A percentile compares a stretch with the other conserved stretches of the same genome.
These are phyloP conservation scores for Fusarium anguioides DNA, from an alignment of 2,329 filamentous ascomycete species.

Conservation along the genomic window DNA sequence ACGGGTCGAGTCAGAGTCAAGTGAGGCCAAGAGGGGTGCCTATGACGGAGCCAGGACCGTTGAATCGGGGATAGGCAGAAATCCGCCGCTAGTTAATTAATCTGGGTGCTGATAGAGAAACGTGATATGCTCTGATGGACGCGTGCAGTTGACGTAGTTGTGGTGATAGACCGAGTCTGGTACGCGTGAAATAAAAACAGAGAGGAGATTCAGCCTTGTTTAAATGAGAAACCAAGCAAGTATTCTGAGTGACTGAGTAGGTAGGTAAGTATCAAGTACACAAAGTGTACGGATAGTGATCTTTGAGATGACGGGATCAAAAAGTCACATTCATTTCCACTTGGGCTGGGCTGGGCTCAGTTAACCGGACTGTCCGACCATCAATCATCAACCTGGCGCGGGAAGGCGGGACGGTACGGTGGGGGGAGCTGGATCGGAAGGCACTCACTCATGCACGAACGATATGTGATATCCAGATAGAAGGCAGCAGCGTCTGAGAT, in stretches of 20 bases:
- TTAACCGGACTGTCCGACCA: slow-evolving; percentile 21
- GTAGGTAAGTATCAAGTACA: no score
- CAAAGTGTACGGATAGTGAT: no score
- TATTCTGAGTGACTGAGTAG: neutral
- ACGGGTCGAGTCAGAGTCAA: slow-evolving; percentile 35
- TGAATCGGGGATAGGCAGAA: slow-evolving; percentile 32
- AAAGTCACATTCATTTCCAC: slow-evolving; percentile 13
- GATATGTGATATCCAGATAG: no score
- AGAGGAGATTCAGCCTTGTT: no score
- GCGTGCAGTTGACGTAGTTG: neutral
- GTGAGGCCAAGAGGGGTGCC: slow-evolving; percentile 36
- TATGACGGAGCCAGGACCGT: slow-evolving; percentile 38
- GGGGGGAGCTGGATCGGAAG: slow-evolving; percentile 32
- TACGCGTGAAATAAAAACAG: neutral
- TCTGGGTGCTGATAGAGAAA: neutral
- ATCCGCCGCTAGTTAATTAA: slow-evolving; percentile 12
- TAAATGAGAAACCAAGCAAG: no score
- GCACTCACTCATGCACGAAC: no score
- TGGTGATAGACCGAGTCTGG: neutral
- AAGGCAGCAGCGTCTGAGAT: slow-evolving; percentile 20
- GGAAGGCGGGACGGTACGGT: slow-evolving; percentile 32
- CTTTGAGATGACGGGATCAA: slow-evolving; percentile 22
- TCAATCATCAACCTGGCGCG: slow-evolving; percentile 23
- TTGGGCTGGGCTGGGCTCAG: neutral
- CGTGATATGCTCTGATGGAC: neutral